Percentiles rank a stretch among this genome's conserved stretches.
Conservation (phyloP, 768 basidiomycete genomes). For the Hemileccinum impolitum region DNA sequence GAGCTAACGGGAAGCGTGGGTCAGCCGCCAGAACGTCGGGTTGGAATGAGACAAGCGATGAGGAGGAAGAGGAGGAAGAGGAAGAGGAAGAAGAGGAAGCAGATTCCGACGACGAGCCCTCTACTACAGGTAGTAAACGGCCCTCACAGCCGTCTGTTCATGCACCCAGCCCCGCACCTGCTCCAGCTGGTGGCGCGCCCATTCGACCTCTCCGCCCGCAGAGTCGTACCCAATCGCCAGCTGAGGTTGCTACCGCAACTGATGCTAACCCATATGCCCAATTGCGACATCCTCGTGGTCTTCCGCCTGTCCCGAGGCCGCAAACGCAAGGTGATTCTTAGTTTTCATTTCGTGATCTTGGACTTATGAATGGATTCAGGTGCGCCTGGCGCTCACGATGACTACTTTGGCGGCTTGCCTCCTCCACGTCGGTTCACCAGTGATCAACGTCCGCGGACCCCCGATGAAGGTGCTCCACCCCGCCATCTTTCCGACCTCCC, state of each 20-base stretch:
- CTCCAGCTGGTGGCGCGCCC: slow-evolving; percentile 17
- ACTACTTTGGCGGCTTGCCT: slow-evolving; percentile 33
- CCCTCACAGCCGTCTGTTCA: slow-evolving; percentile 23
- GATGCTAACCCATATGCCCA: slow-evolving; percentile 43
- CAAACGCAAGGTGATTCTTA: slow-evolving; percentile 41
- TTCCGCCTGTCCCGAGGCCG: slow-evolving; percentile 61
- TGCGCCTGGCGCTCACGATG: slow-evolving; percentile 42
- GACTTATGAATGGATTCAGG: slow-evolving; percentile 14
- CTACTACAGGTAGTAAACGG: slow-evolving; percentile 31
- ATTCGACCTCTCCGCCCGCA: slow-evolving; percentile 29
- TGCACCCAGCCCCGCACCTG: slow-evolving; percentile 17
- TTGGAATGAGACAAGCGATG: slow-evolving; percentile 74
- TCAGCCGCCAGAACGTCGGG: slow-evolving; percentile 41
- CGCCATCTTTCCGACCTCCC: slow-evolving; percentile 57
- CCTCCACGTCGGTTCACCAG: slow-evolving; percentile 48
- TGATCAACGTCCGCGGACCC: slow-evolving; percentile 56
- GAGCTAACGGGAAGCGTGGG: slow-evolving; percentile 40
- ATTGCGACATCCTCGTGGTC: slow-evolving; percentile 54
- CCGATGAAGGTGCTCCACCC: slow-evolving; percentile 53
- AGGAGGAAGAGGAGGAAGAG: slow-evolving; percentile 83
- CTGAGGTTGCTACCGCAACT: slow-evolving; percentile 28
- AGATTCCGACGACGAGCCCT: slow-evolving; percentile 56
- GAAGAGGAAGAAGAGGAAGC: slow-evolving; percentile 72
- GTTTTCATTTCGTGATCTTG: not conserved
- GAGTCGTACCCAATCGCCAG: slow-evolving; percentile 31